phyloP scores from a whole-genome alignment of 352 stramenopile genomes.

The Phytophthora ramorum region DNA sequence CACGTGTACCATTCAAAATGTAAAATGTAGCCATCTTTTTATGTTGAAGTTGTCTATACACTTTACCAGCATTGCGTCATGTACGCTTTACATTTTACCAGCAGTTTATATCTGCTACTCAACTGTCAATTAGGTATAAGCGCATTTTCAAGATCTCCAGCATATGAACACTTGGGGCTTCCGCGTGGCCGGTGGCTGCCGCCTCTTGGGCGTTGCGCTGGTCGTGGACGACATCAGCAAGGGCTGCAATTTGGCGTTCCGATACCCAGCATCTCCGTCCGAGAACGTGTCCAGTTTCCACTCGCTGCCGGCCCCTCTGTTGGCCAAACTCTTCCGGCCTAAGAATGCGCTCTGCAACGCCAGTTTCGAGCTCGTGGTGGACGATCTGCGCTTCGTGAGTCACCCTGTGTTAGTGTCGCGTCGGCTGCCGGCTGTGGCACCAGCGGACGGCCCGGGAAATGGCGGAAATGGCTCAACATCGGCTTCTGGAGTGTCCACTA shows the following conservation, averaged over 20 bases:
- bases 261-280: slow-evolving; percentile 72
- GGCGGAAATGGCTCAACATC: slow-evolving; percentile 12
- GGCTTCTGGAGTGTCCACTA: slow-evolving; percentile 10
- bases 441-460: slow-evolving; percentile 11
- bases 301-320: slow-evolving; percentile 70
- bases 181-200: slow-evolving; percentile 22
- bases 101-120: neutral
- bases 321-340: slow-evolving; percentile 89
- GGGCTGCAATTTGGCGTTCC: slow-evolving; percentile 86
- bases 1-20: slow-evolving; percentile 6
- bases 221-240: slow-evolving; percentile 92
- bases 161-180: slow-evolving; percentile 7
- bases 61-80: too few relatives aligned
- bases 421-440: slow-evolving; percentile 27
- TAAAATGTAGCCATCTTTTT: neutral
- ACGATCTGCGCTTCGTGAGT: slow-evolving; percentile 88
- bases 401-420: slow-evolving; percentile 81
- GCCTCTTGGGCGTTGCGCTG: slow-evolving; percentile 75
- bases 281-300: slow-evolving; percentile 79
- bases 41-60: neutral
- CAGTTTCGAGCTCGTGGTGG: slow-evolving; percentile 89
- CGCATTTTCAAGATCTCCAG: neutral
- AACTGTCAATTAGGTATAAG: neutral
- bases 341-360: slow-evolving; percentile 90
- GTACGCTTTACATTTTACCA: neutral